Percentiles rank a stretch among this genome's conserved stretches.
Conservation (phyloP, 2,329 filamentous ascomycete species). For the Aspergillus pseudoterreus region DNA sequence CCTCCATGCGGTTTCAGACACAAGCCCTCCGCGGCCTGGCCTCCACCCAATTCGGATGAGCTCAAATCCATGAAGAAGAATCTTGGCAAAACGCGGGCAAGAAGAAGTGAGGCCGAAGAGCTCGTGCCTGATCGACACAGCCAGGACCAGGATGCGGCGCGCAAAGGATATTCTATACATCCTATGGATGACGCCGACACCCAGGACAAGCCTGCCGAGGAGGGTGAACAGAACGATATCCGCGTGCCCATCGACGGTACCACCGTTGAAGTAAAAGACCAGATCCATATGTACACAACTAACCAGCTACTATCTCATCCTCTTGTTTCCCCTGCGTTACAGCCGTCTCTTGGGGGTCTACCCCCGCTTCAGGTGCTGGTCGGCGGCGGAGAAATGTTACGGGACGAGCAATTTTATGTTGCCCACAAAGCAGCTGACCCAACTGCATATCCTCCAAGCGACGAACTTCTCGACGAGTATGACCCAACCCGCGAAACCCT, state of each 20-base stretch:
- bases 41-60: constrained; percentile 80
- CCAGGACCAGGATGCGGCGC: constrained; percentile 29
- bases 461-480: constrained; percentile 60
- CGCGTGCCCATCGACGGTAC: constrained; percentile 69
- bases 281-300: constrained; percentile 84
- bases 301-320: constrained; percentile 85
- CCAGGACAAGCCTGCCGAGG: neutral
- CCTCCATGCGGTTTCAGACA: constrained; percentile 85
- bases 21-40: constrained; percentile 86
- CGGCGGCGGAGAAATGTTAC: constrained; percentile 82
- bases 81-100: constrained; percentile 43
- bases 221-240: constrained; percentile 40
- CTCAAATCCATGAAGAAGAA: constrained; percentile 47
- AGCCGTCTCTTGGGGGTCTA: constrained; percentile 83
- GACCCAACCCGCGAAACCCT: constrained; percentile 54
- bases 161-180: constrained; percentile 26
- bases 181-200: neutral
- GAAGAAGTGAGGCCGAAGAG: constrained; percentile 19
- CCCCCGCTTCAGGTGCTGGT: constrained; percentile 83
- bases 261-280: constrained; percentile 73
- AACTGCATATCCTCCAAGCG: constrained; percentile 65
- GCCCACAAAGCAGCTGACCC: constrained; percentile 94
- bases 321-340: constrained; percentile 81
- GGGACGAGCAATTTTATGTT: constrained; percentile 92
- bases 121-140: constrained; percentile 14